Percentiles rank a stretch among this genome's conserved stretches.
Conservation (phyloP, 163 green algal genomes). For the Dunaliella salina region DNA sequence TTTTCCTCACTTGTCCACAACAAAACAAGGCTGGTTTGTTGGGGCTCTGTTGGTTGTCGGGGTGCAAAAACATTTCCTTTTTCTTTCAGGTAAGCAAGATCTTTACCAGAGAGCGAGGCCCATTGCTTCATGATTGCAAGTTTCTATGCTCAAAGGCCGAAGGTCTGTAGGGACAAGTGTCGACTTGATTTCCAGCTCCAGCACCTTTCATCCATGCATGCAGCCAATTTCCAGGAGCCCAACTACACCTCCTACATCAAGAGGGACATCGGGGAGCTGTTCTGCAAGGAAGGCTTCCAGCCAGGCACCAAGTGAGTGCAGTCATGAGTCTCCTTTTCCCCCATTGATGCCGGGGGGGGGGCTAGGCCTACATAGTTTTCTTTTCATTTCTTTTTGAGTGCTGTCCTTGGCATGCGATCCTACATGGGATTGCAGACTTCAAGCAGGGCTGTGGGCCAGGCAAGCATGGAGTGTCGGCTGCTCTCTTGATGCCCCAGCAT, state of each 20-base stretch:
- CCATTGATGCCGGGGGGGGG: too few species aligned
- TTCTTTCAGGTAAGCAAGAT: background rate
- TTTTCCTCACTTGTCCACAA: too few species aligned
- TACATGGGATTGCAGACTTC: too few species aligned
- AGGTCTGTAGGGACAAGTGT: background rate
- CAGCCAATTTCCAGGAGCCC: background rate
- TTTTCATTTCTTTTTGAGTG: too few species aligned
- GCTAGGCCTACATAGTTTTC: too few species aligned
- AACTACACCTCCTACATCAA: constrained; percentile 58
- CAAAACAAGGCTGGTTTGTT: too few species aligned
- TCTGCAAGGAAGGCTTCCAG: constrained; percentile 56
- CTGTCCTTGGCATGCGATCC: too few species aligned
- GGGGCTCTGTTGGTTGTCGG: too few species aligned
- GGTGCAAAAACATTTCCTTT: background rate
- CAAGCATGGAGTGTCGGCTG: too few species aligned
- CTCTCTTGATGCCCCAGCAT: too few species aligned
- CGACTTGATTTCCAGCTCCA: background rate
- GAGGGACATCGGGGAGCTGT: constrained; percentile 59
- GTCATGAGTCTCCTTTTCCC: too few species aligned
- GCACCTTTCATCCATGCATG: background rate
- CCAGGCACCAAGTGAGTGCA: constrained; percentile 62
- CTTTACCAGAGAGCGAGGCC: background rate
- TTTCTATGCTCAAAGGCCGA: background rate
- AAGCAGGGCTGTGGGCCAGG: too few species aligned
- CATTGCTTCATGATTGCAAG: background rate